These are phyloP conservation scores for Fusarium sp. DNA, from an alignment of 2,329 filamentous ascomycete genomes.

Conservation along the genomic window DNA sequence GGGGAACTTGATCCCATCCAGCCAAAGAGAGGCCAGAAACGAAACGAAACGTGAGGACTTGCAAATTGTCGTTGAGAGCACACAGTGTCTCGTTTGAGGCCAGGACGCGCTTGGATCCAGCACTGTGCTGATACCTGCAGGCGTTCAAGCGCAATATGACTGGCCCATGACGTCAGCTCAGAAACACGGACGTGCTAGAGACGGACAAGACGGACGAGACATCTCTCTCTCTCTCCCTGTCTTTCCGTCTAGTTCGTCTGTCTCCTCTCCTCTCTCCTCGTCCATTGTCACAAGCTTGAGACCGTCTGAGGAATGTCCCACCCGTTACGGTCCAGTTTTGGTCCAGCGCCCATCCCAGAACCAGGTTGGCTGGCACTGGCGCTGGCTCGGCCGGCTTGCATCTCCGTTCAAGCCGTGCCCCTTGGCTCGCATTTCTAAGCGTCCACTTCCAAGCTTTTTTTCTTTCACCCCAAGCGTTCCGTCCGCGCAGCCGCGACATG, in stretches of 20 bases:
- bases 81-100: conserved; percentile 35
- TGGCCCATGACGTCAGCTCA: conserved; percentile 41
- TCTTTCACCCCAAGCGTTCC: neutral
- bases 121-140: conserved; percentile 42
- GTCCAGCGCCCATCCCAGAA: conserved; percentile 12
- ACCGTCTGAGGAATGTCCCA: conserved; percentile 15
- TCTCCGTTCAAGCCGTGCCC: conserved; percentile 23
- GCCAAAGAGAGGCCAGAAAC: conserved; percentile 17
- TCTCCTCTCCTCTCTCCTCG: neutral
- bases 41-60: conserved; percentile 21
- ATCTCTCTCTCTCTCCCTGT: neutral
- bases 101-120: conserved; percentile 11
- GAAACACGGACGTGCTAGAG: conserved; percentile 11
- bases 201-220: conserved; percentile 20
- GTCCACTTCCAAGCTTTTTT: conserved; percentile 37
- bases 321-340: conserved; percentile 14
- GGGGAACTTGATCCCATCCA: neutral
- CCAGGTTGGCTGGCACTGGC: conserved; percentile 1
- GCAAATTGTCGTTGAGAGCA: conserved; percentile 2
- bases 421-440: conserved; percentile 33
- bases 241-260: neutral
- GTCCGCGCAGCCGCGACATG: conserved; percentile 5
- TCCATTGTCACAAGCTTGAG: conserved; percentile 1
- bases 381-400: conserved; percentile 1
- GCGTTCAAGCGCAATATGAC: conserved; percentile 41